A percentile compares a stretch with the other conserved stretches of the same genome.
phyloP scores from a whole-genome alignment of 805 yeast genomes.

The Candida pseudoglaebosa region DNA sequence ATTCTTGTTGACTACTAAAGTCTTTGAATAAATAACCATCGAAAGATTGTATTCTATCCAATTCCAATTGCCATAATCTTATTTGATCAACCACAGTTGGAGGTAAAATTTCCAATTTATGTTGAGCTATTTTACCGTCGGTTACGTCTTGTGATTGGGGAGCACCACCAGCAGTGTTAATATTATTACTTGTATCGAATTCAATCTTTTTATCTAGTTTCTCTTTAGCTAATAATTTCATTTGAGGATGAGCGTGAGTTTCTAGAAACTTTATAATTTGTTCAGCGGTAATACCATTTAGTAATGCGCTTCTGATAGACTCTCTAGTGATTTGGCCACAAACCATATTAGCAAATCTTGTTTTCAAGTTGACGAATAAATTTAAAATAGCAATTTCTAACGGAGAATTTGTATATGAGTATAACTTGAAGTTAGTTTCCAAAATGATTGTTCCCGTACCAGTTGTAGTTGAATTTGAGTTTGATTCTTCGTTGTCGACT shows the following conservation, averaged over 20 bases:
- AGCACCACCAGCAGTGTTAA: conserved; percentile 42
- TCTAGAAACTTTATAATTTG: conserved; percentile 87
- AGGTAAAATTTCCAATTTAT: conserved; percentile 65
- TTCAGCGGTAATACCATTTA: conserved; percentile 90
- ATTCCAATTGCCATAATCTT: conserved; percentile 90
- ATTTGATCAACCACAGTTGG: conserved; percentile 98
- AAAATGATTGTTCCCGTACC: conserved; percentile 70
- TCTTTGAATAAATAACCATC: conserved; percentile 88
- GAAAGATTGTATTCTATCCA: conserved; percentile 84
- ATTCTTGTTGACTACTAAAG: conserved; percentile 74
- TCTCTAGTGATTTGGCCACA: conserved; percentile 92
- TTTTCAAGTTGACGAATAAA: conserved; percentile 77
- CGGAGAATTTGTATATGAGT: conserved; percentile 92
- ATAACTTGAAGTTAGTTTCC: conserved; percentile 90
- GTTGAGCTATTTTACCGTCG: conserved; percentile 33
- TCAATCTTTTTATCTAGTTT: conserved; percentile 63
- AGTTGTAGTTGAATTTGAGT: conserved; percentile 39
- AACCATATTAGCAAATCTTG: conserved; percentile 88
- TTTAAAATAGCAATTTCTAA: conserved; percentile 90
- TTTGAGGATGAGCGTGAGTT: conserved; percentile 91
- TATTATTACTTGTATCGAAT: conserved; percentile 49
- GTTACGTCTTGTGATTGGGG: conserved; percentile 27
- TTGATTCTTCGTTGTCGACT: conserved; percentile 11
- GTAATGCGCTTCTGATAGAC: conserved; percentile 77
- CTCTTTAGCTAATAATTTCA: conserved; percentile 72